Evolutionary conservation across 345 rosid genomes (phyloP).

Genomic region (Murraya paniculata): DNA sequence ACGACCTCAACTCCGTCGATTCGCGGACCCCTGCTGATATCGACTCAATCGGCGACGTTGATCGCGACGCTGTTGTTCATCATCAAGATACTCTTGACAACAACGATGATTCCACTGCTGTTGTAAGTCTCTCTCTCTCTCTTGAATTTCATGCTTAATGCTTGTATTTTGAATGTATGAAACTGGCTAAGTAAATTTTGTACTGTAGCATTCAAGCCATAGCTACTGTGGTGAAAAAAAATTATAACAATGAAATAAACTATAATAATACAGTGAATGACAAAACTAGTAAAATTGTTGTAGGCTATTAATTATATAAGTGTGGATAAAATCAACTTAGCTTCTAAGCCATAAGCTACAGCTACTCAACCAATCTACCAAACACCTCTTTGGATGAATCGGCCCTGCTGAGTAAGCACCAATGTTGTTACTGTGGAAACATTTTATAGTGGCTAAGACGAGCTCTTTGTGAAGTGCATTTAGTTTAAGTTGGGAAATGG

Average conservation of each 20-base stretch:
- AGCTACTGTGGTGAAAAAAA: too few relatives aligned
- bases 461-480: background rate
- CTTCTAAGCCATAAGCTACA: too few relatives aligned
- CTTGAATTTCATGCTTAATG: background rate
- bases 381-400: too few relatives aligned
- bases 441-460: background rate
- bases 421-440: background rate
- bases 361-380: too few relatives aligned
- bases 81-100: slow-evolving; percentile 45
- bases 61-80: slow-evolving; percentile 23
- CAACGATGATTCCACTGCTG: slow-evolving; percentile 48
- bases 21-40: slow-evolving; percentile 43
- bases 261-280: too few relatives aligned
- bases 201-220: too few relatives aligned
- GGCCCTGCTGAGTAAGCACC: background rate
- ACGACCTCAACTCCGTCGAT: slow-evolving; percentile 84
- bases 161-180: background rate
- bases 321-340: too few relatives aligned
- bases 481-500: background rate
- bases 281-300: too few relatives aligned
- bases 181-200: background rate
- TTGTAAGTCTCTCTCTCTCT: slow-evolving; percentile 28
- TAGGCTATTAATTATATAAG: too few relatives aligned
- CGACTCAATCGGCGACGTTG: slow-evolving; percentile 39
- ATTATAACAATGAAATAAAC: too few relatives aligned